Evolutionary conservation across 352 stramenopile genomes (phyloP), one percentile per base, ranked within the genome.

Genomic region (Phytopythium aichiense): DNA sequence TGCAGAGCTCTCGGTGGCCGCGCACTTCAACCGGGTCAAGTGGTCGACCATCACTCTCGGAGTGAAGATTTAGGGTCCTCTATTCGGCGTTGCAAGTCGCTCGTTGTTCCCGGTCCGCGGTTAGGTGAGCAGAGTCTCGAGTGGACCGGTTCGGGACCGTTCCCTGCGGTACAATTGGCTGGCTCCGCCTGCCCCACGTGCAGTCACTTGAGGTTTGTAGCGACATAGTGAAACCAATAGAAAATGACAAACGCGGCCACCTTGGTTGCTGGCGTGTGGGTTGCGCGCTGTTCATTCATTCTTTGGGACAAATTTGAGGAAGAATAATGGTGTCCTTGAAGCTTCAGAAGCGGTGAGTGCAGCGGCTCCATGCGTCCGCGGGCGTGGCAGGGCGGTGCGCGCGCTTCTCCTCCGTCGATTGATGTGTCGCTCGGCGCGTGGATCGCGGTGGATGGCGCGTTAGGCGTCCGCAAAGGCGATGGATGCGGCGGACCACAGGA

Each of bases 301-400:
- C 82, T 89, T 91, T 92, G 83, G 83, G 83, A 89, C 81, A 88
- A 87, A 78, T 83, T 82, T 74, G 71, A 84, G 76, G 69, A 86
- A 79, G 69, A 86, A 88, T 72, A 86, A 89, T 95, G 86, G 86
- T 95, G 77, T 95, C 86, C 49, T 74, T 95, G 68, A 95, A 93
- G 81, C 83, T 95, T 60, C 86, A 95, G 78, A 95, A 95, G 81
- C 84, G 86, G 83, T 94, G 74, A 76, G 84, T 89, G 31, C 8
- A 2, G 40, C 16, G 25, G 35, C n/a, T n/a, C 8, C 15, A 16
- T 30, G 45, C 45, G 45, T 11, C 9, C 45, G 45, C 3, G 18
- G 22, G 25, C 7, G 40, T 5, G 50, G 52, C 25, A 25, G 53
- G 23, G 12, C 5, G 20, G n/a, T 62, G 51, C 16, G 38, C n/a